Evolutionary conservation across 805 yeast genomes (phyloP).

Genomic region (Sugiyamaella qingdaonensis): DNA sequence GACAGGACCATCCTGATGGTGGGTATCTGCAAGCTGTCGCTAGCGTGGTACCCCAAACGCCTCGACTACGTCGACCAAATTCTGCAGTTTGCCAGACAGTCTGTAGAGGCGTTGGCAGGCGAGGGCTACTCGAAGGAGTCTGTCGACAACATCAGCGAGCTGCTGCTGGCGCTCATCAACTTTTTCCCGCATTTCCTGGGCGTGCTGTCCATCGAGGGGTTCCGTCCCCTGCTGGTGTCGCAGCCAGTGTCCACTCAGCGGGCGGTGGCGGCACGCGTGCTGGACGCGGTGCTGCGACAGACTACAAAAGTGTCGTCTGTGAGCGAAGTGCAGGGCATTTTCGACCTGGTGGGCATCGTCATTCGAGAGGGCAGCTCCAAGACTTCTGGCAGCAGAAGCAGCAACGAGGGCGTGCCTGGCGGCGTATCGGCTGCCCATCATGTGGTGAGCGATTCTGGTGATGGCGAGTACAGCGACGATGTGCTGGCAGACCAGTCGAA

Average conservation of each 20-base stretch:
- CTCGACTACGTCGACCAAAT: constrained; percentile 57
- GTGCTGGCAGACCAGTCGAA: constrained; percentile 30
- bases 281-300: constrained; percentile 49
- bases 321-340: constrained; percentile 55
- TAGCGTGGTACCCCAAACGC: constrained; percentile 62
- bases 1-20: constrained; percentile 63
- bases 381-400: constrained; percentile 4
- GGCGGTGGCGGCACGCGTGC: constrained; percentile 55
- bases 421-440: constrained; percentile 17
- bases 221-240: constrained; percentile 49
- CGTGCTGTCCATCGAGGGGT: constrained; percentile 42
- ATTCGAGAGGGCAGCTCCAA: constrained; percentile 25
- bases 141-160: constrained; percentile 26
- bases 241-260: constrained; percentile 52
- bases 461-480: constrained; percentile 15
- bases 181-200: constrained; percentile 28
- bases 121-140: constrained; percentile 27
- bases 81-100: constrained; percentile 46
- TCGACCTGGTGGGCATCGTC: constrained; percentile 50
- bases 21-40: constrained; percentile 59
- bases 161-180: constrained; percentile 34
- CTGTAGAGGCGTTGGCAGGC: constrained; percentile 16
- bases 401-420: constrained; percentile 20
- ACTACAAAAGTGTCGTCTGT: constrained; percentile 36
- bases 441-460: background rate